Conservation (phyloP, 2,329 filamentous ascomycete species). For the Beauveria medogensis region DNA sequence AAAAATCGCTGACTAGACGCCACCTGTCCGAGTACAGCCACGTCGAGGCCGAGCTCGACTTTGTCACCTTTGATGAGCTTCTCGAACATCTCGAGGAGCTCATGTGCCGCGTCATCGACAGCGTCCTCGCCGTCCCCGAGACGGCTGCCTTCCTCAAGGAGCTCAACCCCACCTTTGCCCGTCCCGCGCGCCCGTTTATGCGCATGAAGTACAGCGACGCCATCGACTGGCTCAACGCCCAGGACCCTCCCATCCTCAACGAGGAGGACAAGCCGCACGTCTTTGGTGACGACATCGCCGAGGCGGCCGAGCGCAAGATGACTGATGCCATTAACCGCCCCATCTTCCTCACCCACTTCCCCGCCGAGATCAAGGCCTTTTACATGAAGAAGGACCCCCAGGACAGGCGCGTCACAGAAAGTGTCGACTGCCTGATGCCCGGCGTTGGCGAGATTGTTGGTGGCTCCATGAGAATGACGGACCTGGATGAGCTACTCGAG, state of each 20-base stretch:
- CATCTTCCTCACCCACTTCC: slow-evolving; percentile 96
- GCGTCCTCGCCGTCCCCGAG: slow-evolving; percentile 63
- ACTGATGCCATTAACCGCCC: slow-evolving; percentile 93
- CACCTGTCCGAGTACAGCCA: slow-evolving; percentile 96
- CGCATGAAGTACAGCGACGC: slow-evolving; percentile 94
- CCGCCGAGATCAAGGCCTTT: slow-evolving; percentile 94
- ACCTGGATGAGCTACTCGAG: slow-evolving; percentile 79
- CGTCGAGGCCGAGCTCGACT: slow-evolving; percentile 93
- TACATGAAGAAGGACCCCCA: slow-evolving; percentile 89
- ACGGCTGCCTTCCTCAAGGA: slow-evolving; percentile 68
- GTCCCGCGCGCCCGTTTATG: slow-evolving; percentile 77
- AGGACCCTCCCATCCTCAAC: slow-evolving; percentile 74
- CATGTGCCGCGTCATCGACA: slow-evolving; percentile 77
- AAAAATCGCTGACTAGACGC: slow-evolving; percentile 89
- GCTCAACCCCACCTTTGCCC: slow-evolving; percentile 84
- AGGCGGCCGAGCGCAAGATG: slow-evolving; percentile 94
- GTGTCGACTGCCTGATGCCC: slow-evolving; percentile 79
- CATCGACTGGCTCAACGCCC: slow-evolving; percentile 85
- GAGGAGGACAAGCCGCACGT: slow-evolving; percentile 83
- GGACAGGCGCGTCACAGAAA: slow-evolving; percentile 82
- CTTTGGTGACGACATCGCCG: slow-evolving; percentile 96
- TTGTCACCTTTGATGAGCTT: slow-evolving; percentile 86
- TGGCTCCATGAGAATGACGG: slow-evolving; percentile 91
- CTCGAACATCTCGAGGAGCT: slow-evolving; percentile 80
- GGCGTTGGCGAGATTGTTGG: slow-evolving; percentile 96